phyloP scores from a whole-genome alignment of 2,329 filamentous ascomycete genomes.

The Falciphora oryzae region DNA sequence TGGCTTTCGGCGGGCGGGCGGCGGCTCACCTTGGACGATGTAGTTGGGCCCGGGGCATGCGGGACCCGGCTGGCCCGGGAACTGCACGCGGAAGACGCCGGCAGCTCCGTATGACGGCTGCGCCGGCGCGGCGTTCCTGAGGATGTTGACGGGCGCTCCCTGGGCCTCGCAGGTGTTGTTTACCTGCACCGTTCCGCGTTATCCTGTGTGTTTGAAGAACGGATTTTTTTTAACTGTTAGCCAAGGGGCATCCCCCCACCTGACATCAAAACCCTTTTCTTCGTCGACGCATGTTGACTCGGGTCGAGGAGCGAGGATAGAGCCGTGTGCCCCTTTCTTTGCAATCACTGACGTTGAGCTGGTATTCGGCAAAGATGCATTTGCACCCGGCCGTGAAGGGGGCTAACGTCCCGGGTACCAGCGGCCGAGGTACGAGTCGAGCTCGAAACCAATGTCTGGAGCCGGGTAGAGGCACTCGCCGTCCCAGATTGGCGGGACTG shows the following conservation, averaged over 20 bases:
- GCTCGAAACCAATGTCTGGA: slow-evolving; percentile 22
- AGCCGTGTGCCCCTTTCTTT: too few relatives aligned
- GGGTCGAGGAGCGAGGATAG: too few relatives aligned
- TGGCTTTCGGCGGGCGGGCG: too few relatives aligned
- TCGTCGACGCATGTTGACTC: background rate
- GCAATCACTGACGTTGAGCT: slow-evolving; percentile 22
- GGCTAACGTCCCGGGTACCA: slow-evolving; percentile 27
- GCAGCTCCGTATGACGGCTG: slow-evolving; percentile 23
- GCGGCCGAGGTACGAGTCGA: slow-evolving; percentile 26
- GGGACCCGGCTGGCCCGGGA: slow-evolving; percentile 23
- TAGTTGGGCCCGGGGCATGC: slow-evolving; percentile 28
- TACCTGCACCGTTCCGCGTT: slow-evolving; percentile 25
- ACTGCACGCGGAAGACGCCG: slow-evolving; percentile 26
- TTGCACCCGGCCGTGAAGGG: slow-evolving; percentile 27
- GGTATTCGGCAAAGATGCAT: slow-evolving; percentile 26
- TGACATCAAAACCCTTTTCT: too few relatives aligned
- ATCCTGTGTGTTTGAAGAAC: slow-evolving; percentile 18
- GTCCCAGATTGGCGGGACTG: slow-evolving; percentile 24
- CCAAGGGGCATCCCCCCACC: too few relatives aligned
- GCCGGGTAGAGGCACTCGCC: slow-evolving; percentile 26
- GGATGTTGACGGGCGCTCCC: slow-evolving; percentile 23
- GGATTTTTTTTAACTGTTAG: too few relatives aligned
- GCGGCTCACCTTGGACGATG: slow-evolving; percentile 24
- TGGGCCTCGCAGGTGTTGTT: slow-evolving; percentile 27
- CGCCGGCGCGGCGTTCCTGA: slow-evolving; percentile 24